Evolutionary conservation across 805 yeast species (phyloP), one percentile per base, ranked within the genome.

Genomic region (Yarrowia hollandica): DNA sequence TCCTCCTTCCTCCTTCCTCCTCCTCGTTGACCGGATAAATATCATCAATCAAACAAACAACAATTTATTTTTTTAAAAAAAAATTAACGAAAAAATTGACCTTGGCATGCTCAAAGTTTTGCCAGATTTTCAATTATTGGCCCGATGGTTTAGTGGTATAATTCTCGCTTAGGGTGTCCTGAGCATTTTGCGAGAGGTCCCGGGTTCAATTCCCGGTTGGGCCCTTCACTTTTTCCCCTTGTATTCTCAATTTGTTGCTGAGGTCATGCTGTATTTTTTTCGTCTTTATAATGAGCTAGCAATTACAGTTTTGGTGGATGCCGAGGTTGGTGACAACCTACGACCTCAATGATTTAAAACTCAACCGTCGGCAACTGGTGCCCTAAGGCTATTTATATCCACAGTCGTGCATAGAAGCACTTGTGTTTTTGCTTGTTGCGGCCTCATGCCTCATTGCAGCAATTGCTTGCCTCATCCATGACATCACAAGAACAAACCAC

Each of bases 141-240:
- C 50, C 50, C 50, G 50, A 42, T 42, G 50, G 52, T 28, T 28
- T 28, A 44, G 52, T 44, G 52, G 52, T 44, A 44, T 44, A 44
- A 28, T 44, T 44, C 35, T 44, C 52, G 52, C 52, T 44, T 44
- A 44, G 52, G 52, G 52, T 44, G 35, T 19, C 52, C 52, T 44
- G 50, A 44, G 52, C 35, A 28, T n/a, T 28, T 30, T 44, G 52
- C 52, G 52, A 44, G 52, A 44, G 52, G 52, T 28, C 52, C 52
- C 50, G 50, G 35, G 52, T 44, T 44, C 52, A 44, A 28, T 28
- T 28, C 52, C 52, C 52, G 35, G 52, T 28, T 28, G 50, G 52
- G 35, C 35, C 52, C 52, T 5, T 44, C n/a, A 21, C 25, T 44
- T 44, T 44, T 42, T 41, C 21, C 10, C 15, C 15, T 15, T 3